phyloP scores from a whole-genome alignment of 2,329 filamentous ascomycete species.

The Fusarium marasasianum region DNA sequence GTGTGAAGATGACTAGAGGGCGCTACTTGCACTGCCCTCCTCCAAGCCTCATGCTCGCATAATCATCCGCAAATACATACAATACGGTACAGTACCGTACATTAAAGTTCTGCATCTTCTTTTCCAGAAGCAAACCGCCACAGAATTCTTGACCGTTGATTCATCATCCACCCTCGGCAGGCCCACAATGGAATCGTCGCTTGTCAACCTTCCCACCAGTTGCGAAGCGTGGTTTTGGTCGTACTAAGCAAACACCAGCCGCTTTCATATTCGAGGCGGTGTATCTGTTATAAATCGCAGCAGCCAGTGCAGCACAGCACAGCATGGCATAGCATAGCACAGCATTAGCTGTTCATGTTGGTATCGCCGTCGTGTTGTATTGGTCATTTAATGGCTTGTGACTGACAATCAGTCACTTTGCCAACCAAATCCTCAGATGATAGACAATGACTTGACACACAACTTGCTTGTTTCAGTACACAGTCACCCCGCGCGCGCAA shows the following conservation, averaged over 20 bases:
- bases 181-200: constrained; percentile 21
- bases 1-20: background rate
- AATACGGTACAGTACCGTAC: background rate
- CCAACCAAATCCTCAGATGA: constrained; percentile 28
- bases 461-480: constrained; percentile 31
- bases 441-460: constrained; percentile 25
- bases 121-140: constrained; percentile 38
- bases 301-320: background rate
- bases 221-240: background rate
- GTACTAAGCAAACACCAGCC: constrained; percentile 24
- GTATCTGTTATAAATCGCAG: constrained; percentile 19
- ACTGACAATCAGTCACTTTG: constrained; percentile 39
- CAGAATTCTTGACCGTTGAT: constrained; percentile 28
- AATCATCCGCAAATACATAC: constrained; percentile 4
- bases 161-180: constrained; percentile 12
- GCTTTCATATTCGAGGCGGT: constrained; percentile 33
- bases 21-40: constrained; percentile 12
- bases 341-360: background rate
- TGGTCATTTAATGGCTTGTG: constrained; percentile 32
- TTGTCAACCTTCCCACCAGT: constrained; percentile 22
- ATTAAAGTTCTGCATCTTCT: constrained; percentile 2
- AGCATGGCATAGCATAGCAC: background rate
- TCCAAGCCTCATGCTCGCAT: constrained; percentile 18
- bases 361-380: background rate
- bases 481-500: background rate